Evolutionary conservation across 371 early-diverging fungal genomes (phyloP).

Genomic region (Lichtheimia corymbifera): DNA sequence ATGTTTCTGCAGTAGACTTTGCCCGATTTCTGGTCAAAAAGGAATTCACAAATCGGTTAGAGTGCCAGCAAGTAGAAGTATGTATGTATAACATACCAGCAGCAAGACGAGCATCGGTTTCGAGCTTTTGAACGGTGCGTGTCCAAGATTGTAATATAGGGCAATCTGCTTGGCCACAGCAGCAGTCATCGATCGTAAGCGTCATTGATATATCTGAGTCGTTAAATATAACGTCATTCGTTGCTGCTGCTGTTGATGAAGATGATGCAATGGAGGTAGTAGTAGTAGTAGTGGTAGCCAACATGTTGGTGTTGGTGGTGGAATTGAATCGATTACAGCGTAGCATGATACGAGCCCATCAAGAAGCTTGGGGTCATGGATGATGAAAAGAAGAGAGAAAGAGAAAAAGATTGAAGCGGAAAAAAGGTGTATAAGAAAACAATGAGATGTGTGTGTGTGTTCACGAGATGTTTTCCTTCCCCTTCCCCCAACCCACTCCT

Average conservation of each 20-base stretch:
- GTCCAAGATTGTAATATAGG: conserved; percentile 25
- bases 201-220: conserved; percentile 6
- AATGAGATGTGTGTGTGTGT: no score
- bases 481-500: no score
- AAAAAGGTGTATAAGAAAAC: no score
- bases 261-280: no score
- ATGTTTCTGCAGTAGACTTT: conserved; percentile 39
- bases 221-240: not conserved
- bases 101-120: conserved; percentile 40
- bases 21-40: conserved; percentile 34
- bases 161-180: conserved; percentile 33
- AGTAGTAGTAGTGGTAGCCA: no score
- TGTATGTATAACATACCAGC: conserved; percentile 27
- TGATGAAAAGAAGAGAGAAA: no score
- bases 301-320: no score
- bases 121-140: conserved; percentile 31
- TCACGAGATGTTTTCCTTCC: no score
- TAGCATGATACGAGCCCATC: no score
- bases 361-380: no score
- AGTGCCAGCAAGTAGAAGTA: not conserved
- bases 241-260: not conserved
- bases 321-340: no score
- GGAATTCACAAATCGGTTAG: not conserved
- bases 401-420: no score
- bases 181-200: conserved; percentile 6